These are phyloP conservation scores for Verticillium tricorpus DNA, from an alignment of 2,329 filamentous ascomycete genomes.

Conservation along the genomic window DNA sequence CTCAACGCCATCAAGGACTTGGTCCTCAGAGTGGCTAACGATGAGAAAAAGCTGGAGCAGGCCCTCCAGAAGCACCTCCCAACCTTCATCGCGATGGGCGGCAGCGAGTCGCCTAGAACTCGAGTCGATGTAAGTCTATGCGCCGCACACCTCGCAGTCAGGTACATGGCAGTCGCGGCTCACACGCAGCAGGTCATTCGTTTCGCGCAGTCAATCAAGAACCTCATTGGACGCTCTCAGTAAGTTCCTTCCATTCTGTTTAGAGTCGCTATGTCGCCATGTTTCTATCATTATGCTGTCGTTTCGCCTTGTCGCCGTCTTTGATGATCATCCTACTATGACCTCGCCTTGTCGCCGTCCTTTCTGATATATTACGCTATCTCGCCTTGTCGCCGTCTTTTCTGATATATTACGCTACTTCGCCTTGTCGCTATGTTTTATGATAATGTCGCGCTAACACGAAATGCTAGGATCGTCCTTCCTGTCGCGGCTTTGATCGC, in stretches of 20 bases:
- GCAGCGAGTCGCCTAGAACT: conserved; percentile 74
- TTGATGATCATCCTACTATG: too few species aligned
- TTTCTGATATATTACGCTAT: too few species aligned
- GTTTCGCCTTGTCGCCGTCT: neutral
- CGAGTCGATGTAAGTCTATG: conserved; percentile 32
- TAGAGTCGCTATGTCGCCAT: neutral
- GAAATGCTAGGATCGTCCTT: conserved; percentile 59
- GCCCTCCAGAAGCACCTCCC: conserved; percentile 75
- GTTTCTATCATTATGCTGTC: neutral
- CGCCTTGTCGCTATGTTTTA: too few species aligned
- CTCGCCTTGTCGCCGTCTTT: too few species aligned
- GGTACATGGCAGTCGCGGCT: neutral
- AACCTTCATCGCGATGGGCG: conserved; percentile 80
- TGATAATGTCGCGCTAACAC: neutral
- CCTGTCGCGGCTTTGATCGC: conserved; percentile 81
- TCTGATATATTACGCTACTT: too few species aligned
- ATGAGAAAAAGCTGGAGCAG: conserved; percentile 76
- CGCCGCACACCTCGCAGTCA: neutral
- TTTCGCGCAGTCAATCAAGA: conserved; percentile 7
- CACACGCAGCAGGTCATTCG: conserved; percentile 9
- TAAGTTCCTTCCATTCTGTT: neutral
- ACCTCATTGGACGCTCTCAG: conserved; percentile 7
- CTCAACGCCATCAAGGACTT: conserved; percentile 26
- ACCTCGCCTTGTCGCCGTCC: too few species aligned
- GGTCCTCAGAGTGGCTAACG: conserved; percentile 73